These are phyloP conservation scores for Ajuga chamaepitys DNA, from an alignment of 257 asterid genomes.

Conservation along the genomic window DNA sequence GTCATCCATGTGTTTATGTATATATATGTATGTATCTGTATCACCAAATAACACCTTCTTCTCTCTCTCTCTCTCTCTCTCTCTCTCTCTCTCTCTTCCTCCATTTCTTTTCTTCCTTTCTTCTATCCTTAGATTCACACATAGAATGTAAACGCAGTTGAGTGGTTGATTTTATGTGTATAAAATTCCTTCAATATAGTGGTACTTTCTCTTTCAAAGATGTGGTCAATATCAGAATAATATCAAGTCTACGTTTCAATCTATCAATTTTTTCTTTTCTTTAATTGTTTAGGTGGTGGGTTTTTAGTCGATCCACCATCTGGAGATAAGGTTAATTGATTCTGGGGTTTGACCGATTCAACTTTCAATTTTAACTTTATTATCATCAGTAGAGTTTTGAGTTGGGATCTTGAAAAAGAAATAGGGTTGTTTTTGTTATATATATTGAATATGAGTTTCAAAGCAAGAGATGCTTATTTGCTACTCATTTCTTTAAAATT, in stretches of 20 bases:
- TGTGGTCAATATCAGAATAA: conserved; percentile 10
- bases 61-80: too few species aligned
- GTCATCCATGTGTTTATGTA: not conserved
- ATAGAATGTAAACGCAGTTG: not conserved
- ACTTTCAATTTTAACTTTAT: not conserved
- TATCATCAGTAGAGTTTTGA: too few species aligned
- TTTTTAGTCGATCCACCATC: conserved; percentile 4
- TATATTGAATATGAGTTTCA: conserved; percentile 9
- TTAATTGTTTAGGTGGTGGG: not conserved
- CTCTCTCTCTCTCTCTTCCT: too few species aligned
- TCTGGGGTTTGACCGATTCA: not conserved
- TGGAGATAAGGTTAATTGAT: conserved; percentile 19
- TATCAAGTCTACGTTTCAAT: not conserved
- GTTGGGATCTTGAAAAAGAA: not conserved
- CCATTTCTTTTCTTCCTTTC: too few species aligned
- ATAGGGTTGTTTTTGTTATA: conserved; percentile 20
- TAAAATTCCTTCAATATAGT: not conserved
- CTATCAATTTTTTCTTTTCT: not conserved
- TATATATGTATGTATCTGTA: not conserved
- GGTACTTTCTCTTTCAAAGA: conserved; percentile 4
- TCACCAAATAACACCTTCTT: not conserved
- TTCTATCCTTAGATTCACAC: not conserved
- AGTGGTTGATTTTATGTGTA: not conserved
- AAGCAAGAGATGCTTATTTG: conserved; percentile 12
- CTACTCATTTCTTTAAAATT: not conserved